Evolutionary conservation across 768 basidiomycete species (phyloP).

Genomic region (Royoungia palumana): DNA sequence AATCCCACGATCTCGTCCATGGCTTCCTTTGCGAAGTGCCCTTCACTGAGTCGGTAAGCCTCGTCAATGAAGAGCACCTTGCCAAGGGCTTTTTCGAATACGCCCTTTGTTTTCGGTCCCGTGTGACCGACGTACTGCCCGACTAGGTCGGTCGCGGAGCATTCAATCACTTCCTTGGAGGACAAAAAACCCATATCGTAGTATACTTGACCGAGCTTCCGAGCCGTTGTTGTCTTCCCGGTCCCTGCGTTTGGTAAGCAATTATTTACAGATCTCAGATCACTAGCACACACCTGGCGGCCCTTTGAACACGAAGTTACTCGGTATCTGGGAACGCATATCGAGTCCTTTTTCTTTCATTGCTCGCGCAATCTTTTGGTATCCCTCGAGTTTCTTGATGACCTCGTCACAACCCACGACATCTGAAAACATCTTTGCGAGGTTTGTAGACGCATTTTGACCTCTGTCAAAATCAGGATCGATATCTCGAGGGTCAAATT

Average conservation of each 20-base stretch:
- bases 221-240: conserved; percentile 60
- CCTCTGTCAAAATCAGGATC: conserved; percentile 59
- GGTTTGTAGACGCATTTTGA: conserved; percentile 46
- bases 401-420: conserved; percentile 60
- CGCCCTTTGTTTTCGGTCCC: conserved; percentile 59
- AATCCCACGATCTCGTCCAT: conserved; percentile 70
- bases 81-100: conserved; percentile 65
- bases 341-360: conserved; percentile 44
- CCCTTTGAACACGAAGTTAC: conserved; percentile 66
- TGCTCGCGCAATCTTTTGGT: conserved; percentile 48
- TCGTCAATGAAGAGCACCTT: conserved; percentile 73
- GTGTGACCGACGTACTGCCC: conserved; percentile 72
- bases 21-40: conserved; percentile 68
- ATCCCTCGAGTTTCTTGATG: conserved; percentile 44
- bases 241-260: conserved; percentile 44
- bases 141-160: conserved; percentile 68
- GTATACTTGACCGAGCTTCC: conserved; percentile 62
- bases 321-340: conserved; percentile 52
- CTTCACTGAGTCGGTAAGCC: conserved; percentile 61
- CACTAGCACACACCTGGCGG: conserved; percentile 51
- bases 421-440: conserved; percentile 58
- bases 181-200: conserved; percentile 63
- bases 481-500: conserved; percentile 52
- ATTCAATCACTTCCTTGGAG: conserved; percentile 54
- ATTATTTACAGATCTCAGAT: rapidly evolving